These are phyloP conservation scores for Candida gorgasii DNA, from an alignment of 805 yeast species.

Conservation along the genomic window DNA sequence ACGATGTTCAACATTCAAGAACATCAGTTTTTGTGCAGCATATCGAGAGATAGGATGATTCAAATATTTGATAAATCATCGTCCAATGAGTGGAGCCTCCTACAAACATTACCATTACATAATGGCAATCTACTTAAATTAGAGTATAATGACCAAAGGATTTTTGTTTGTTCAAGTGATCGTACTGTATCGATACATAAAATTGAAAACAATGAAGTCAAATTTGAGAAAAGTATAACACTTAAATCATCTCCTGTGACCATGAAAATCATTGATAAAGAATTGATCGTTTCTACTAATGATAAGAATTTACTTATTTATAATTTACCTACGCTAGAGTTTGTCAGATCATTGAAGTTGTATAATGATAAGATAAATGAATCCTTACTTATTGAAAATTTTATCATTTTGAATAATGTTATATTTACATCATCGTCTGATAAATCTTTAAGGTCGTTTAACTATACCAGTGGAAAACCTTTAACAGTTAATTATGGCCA, in stretches of 20 bases:
- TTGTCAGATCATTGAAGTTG: slow-evolving; percentile 41
- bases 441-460: slow-evolving; percentile 55
- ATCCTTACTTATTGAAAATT: slow-evolving; percentile 46
- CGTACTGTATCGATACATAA: slow-evolving; percentile 58
- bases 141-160: slow-evolving; percentile 24
- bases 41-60: slow-evolving; percentile 63
- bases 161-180: slow-evolving; percentile 62
- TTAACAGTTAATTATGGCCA: slow-evolving; percentile 58
- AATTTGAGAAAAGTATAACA: slow-evolving; percentile 46
- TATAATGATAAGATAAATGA: slow-evolving; percentile 39
- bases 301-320: slow-evolving; percentile 51
- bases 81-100: slow-evolving; percentile 47
- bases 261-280: slow-evolving; percentile 35
- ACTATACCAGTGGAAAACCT: slow-evolving; percentile 46
- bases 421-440: slow-evolving; percentile 53
- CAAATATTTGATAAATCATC: slow-evolving; percentile 45
- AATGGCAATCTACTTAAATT: slow-evolving; percentile 52
- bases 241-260: slow-evolving; percentile 53
- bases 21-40: slow-evolving; percentile 41
- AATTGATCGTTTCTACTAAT: slow-evolving; percentile 50
- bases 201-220: slow-evolving; percentile 24
- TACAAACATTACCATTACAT: slow-evolving; percentile 62
- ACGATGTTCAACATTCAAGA: slow-evolving; percentile 30
- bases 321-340: slow-evolving; percentile 32
- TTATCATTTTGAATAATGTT: slow-evolving; percentile 30